Conservation (phyloP, 495 filamentous ascomycete species). For the Neurospora sp. region DNA sequence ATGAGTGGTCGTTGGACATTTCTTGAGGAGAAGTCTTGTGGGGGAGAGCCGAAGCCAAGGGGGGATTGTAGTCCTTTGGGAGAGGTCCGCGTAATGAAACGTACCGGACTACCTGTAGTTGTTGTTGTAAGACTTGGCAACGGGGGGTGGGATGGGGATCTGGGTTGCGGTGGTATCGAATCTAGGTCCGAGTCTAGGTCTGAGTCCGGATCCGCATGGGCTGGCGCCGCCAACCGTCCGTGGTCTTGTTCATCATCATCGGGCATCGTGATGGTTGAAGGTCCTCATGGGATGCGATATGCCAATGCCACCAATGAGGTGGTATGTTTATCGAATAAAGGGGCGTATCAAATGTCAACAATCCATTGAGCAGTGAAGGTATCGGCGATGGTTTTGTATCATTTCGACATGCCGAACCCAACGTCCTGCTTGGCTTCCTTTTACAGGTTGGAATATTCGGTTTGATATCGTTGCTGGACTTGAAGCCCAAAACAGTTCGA, state of each 20-base stretch:
- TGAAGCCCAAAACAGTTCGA: not conserved
- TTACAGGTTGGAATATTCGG: not conserved
- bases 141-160: not conserved
- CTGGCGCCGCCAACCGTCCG: not conserved
- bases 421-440: not conserved
- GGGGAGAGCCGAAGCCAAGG: too few species aligned
- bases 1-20: too few species aligned
- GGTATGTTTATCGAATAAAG: not conserved
- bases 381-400: not conserved
- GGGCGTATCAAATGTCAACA: not conserved
- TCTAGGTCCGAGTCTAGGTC: not conserved
- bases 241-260: not conserved
- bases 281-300: not conserved
- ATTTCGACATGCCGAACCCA: not conserved
- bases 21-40: too few species aligned
- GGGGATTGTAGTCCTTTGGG: not conserved
- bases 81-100: not conserved
- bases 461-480: not conserved
- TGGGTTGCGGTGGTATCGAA: not conserved
- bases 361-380: not conserved
- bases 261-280: not conserved
- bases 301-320: not conserved
- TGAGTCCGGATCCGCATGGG: not conserved
- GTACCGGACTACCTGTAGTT: not conserved
- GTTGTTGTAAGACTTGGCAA: not conserved